These are phyloP conservation scores for Pseudofabraea citricarpa DNA, from an alignment of 2,329 filamentous ascomycete species.

Conservation along the genomic window DNA sequence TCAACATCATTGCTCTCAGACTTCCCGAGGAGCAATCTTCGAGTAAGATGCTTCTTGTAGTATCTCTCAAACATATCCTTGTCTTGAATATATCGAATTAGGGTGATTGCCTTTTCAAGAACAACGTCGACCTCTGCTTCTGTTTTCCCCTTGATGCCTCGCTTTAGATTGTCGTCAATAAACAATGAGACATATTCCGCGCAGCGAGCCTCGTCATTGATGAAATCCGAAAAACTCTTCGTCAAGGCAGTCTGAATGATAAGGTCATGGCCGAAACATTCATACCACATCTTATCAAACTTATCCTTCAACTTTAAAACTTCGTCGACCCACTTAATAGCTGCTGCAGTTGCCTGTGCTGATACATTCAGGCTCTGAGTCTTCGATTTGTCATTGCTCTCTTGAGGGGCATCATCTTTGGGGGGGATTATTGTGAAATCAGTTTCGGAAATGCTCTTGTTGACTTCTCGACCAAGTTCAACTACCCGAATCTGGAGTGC, in stretches of 20 bases:
- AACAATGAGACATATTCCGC: constrained; percentile 94
- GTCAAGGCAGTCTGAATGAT: constrained; percentile 77
- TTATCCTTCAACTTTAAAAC: constrained; percentile 82
- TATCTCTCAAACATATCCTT: constrained; percentile 96
- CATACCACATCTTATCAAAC: constrained; percentile 74
- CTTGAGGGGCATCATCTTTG: constrained; percentile 43
- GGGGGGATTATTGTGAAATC: constrained; percentile 38
- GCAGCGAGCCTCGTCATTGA: constrained; percentile 81
- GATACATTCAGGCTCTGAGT: constrained; percentile 46
- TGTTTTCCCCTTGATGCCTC: constrained; percentile 87
- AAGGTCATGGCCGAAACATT: constrained; percentile 71
- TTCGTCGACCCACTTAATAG: constrained; percentile 93
- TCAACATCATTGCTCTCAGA: constrained; percentile 89
- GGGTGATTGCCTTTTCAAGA: constrained; percentile 81
- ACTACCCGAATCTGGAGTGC: constrained; percentile 72
- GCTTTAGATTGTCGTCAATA: constrained; percentile 94
- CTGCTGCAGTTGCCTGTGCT: constrained; percentile 79
- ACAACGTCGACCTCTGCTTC: constrained; percentile 80
- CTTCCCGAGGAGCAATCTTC: constrained; percentile 80
- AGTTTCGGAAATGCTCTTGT: constrained; percentile 57
- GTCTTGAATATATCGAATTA: constrained; percentile 84
- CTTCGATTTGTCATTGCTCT: constrained; percentile 44
- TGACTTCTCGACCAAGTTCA: constrained; percentile 78
- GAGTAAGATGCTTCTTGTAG: constrained; percentile 94
- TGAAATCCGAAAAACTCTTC: constrained; percentile 85